Conservation (phyloP, 116 monocot species). For the Trichopus zeylanicus region DNA sequence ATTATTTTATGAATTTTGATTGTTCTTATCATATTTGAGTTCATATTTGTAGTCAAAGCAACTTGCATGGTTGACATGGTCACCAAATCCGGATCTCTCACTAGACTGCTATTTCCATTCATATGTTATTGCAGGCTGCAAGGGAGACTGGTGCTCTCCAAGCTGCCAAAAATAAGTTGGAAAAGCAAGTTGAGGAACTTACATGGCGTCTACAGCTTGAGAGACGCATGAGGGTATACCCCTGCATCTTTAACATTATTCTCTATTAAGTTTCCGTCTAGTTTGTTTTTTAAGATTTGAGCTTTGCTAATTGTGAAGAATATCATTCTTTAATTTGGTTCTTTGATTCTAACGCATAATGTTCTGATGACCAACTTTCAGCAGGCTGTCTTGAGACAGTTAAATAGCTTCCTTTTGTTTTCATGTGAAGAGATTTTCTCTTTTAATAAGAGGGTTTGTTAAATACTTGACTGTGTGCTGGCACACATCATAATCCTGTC, state of each 20-base stretch:
- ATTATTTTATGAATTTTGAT: neutral
- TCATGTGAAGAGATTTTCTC: no score
- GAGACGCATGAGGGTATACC: slow-evolving; percentile 71
- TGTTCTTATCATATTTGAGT: no score
- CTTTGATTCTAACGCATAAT: neutral
- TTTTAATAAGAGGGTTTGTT: no score
- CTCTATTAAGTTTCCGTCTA: neutral
- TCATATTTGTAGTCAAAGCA: neutral
- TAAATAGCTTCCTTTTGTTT: no score
- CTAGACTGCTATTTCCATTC: neutral
- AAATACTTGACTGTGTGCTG: no score
- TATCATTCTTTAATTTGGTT: neutral
- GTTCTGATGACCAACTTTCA: no score
- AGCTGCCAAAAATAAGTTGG: slow-evolving; percentile 91
- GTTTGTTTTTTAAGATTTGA: no score
- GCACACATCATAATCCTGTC: no score
- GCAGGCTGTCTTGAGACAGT: neutral
- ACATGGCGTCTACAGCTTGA: slow-evolving; percentile 78
- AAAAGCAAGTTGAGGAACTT: slow-evolving; percentile 94
- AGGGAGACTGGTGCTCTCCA: slow-evolving; percentile 94
- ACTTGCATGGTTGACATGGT: neutral
- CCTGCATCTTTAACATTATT: no score
- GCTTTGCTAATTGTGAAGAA: neutral
- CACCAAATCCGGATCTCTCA: neutral
- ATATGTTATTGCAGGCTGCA: slow-evolving; percentile 44